Evolutionary conservation across 352 stramenopile species (phyloP).

Genomic region (Pythium coloratum): DNA sequence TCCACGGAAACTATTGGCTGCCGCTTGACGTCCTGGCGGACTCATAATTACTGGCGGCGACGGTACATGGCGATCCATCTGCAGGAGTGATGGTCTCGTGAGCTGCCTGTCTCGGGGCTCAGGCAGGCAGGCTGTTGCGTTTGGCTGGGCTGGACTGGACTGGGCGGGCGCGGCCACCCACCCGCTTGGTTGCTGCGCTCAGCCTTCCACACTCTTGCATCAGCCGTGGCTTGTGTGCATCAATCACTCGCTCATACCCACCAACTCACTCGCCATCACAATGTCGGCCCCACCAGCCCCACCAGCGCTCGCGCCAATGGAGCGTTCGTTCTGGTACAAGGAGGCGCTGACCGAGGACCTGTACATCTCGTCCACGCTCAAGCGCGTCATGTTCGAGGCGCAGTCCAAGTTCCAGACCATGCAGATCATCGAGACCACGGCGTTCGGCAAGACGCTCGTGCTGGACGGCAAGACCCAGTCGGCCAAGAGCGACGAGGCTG

Average conservation of each 20-base stretch:
- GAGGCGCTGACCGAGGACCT: slow-evolving; percentile 91
- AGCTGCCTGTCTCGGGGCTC: not conserved
- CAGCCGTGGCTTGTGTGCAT: slow-evolving; percentile 1
- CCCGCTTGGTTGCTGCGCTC: not conserved
- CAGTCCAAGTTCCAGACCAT: slow-evolving; percentile 92
- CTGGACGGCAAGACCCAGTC: slow-evolving; percentile 96
- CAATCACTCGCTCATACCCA: slow-evolving; percentile 2
- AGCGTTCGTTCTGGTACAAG: slow-evolving; percentile 81
- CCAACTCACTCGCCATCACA: not conserved
- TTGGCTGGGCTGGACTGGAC: not conserved
- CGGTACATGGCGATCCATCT: not conserved
- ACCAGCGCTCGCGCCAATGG: slow-evolving; percentile 47
- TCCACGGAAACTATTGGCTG: slow-evolving; percentile 10
- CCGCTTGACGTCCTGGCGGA: not conserved
- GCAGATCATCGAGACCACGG: slow-evolving; percentile 92
- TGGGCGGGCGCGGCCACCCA: slow-evolving; percentile 3
- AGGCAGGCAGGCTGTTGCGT: not conserved
- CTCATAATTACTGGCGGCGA: slow-evolving; percentile 8
- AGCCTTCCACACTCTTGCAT: slow-evolving; percentile 1
- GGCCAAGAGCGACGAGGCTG: slow-evolving; percentile 91
- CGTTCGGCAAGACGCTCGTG: slow-evolving; percentile 94
- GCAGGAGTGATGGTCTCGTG: slow-evolving; percentile 4
- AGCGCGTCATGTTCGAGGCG: slow-evolving; percentile 85
- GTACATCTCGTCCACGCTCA: slow-evolving; percentile 86
- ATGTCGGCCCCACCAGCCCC: slow-evolving; percentile 24